A percentile compares a stretch with the other conserved stretches of the same genome.
These are phyloP conservation scores for Linum trigynum DNA, from an alignment of 345 rosid species.

Conservation along the genomic window DNA sequence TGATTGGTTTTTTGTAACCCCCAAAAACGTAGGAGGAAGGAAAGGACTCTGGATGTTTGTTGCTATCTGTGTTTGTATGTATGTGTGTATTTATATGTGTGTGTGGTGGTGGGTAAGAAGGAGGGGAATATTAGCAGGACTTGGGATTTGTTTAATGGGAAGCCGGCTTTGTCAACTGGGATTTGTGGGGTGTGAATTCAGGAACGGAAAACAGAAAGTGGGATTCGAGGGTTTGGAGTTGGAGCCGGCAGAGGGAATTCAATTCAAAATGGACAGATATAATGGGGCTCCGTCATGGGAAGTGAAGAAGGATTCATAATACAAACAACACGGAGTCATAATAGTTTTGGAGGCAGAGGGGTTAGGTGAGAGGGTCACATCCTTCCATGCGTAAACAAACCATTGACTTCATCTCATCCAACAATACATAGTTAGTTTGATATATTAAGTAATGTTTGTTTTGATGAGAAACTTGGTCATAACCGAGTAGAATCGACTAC, in stretches of 20 bases:
- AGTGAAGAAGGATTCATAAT: no score
- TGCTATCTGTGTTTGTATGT: not conserved
- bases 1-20: not conserved
- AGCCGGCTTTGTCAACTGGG: not conserved
- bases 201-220: no score
- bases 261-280: no score
- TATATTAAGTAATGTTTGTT: no score
- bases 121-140: no score
- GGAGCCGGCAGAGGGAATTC: not conserved
- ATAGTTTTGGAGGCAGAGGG: not conserved
- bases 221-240: not conserved
- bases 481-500: no score
- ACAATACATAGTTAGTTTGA: no score
- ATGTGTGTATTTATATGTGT: not conserved
- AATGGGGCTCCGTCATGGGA: no score
- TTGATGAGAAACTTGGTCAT: no score
- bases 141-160: not conserved
- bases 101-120: not conserved
- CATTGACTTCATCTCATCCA: not conserved
- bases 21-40: no score
- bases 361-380: not conserved
- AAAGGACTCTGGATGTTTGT: no score
- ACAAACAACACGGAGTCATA: no score
- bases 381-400: not conserved
- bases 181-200: not conserved